These are phyloP conservation scores for Mycena vulgaris DNA, from an alignment of 768 basidiomycete species.

Conservation along the genomic window DNA sequence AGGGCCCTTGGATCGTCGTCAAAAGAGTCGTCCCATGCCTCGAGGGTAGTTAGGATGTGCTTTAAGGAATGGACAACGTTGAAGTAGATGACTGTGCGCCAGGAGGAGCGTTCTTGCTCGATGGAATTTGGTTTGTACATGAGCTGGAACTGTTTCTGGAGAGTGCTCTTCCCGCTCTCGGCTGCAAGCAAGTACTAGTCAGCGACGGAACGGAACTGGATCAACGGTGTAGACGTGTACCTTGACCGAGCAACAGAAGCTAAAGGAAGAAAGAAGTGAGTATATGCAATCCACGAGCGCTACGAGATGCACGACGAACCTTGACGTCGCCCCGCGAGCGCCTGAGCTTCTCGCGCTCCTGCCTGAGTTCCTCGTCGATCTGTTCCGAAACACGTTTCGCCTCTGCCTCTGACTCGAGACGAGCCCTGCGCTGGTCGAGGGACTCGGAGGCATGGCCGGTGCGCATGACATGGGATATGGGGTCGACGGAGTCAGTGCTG, in stretches of 20 bases:
- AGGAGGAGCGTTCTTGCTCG: constrained; percentile 78
- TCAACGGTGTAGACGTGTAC: constrained; percentile 15
- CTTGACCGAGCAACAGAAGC: constrained; percentile 82
- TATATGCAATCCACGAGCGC: constrained; percentile 53
- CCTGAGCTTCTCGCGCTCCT: constrained; percentile 76
- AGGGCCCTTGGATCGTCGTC: constrained; percentile 60
- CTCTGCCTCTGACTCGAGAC: constrained; percentile 78
- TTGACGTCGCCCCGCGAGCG: constrained; percentile 83
- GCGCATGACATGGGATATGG: constrained; percentile 72
- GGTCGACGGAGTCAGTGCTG: constrained; percentile 75
- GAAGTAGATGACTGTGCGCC: constrained; percentile 84
- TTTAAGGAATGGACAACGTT: constrained; percentile 82
- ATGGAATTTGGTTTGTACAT: constrained; percentile 84
- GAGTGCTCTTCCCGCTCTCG: constrained; percentile 83
- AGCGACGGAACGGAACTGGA: not conserved
- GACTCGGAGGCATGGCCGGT: constrained; percentile 79
- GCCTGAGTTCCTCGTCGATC: constrained; percentile 85
- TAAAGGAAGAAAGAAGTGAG: constrained; percentile 49
- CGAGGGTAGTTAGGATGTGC: constrained; percentile 76
- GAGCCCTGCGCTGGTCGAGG: constrained; percentile 70
- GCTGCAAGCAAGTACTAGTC: constrained; percentile 48
- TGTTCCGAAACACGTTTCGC: constrained; percentile 83
- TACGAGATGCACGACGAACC: constrained; percentile 54
- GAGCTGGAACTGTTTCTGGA: constrained; percentile 86
- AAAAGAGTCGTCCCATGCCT: constrained; percentile 72